Percentiles rank a stretch among this genome's conserved stretches.
Conservation (phyloP, 306 rosid genomes). For the Corylus avellana region DNA sequence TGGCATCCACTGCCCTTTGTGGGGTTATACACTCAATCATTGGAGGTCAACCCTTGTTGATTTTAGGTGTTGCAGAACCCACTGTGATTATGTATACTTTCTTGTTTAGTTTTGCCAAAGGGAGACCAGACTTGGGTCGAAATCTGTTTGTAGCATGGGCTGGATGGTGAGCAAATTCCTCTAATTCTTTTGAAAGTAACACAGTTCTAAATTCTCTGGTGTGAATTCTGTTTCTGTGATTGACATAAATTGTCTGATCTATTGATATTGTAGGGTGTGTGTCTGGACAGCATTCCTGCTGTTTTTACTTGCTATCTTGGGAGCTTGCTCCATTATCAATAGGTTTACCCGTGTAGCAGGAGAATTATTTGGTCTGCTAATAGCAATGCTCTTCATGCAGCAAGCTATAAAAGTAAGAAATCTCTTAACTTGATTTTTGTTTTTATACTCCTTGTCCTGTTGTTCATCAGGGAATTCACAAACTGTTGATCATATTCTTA, state of each 20-base stretch:
- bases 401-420: conserved; percentile 80
- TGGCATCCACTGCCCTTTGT: conserved; percentile 83
- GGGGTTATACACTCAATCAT: conserved; percentile 85
- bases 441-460: background rate
- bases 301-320: conserved; percentile 75
- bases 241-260: background rate
- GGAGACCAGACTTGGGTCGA: conserved; percentile 70
- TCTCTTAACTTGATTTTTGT: background rate
- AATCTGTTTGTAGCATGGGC: conserved; percentile 84
- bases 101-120: conserved; percentile 91
- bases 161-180: conserved; percentile 60
- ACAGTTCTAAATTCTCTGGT: background rate
- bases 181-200: background rate
- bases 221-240: background rate
- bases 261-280: conserved; percentile 71
- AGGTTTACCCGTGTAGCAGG: conserved; percentile 95
- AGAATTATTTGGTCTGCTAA: conserved; percentile 88
- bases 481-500: background rate
- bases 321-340: conserved; percentile 96
- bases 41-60: conserved; percentile 92
- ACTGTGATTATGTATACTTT: conserved; percentile 95
- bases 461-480: background rate
- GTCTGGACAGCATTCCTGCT: conserved; percentile 89
- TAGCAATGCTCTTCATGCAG: conserved; percentile 99
- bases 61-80: conserved; percentile 98